These are phyloP conservation scores for Corinectria fuckeliana DNA, from an alignment of 2,329 filamentous ascomycete genomes.

Conservation along the genomic window DNA sequence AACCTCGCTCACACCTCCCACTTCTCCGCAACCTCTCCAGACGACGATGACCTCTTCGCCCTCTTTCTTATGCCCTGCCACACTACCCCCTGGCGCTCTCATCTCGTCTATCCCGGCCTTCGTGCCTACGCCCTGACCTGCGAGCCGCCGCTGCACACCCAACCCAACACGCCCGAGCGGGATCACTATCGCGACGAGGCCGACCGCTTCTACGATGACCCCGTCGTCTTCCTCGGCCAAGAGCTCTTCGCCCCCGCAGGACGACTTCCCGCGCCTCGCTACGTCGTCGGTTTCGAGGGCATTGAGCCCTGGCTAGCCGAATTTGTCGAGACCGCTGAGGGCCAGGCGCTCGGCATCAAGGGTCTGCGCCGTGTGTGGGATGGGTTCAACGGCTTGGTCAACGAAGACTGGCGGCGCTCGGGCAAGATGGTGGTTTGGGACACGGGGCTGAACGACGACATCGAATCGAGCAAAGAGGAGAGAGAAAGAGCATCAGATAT, in stretches of 20 bases:
- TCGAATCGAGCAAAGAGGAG: neutral
- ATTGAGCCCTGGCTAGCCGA: conserved; percentile 55
- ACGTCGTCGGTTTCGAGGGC: conserved; percentile 67
- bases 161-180: conserved; percentile 66
- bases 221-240: conserved; percentile 58
- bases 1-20: conserved; percentile 27
- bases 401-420: conserved; percentile 64
- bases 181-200: conserved; percentile 83
- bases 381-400: conserved; percentile 66
- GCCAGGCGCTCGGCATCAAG: conserved; percentile 49
- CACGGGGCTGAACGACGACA: conserved; percentile 46
- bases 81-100: conserved; percentile 91
- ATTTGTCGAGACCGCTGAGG: conserved; percentile 52
- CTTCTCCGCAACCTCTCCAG: conserved; percentile 38
- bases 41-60: conserved; percentile 61
- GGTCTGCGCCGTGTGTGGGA: conserved; percentile 58
- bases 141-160: conserved; percentile 79
- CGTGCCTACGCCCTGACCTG: conserved; percentile 86
- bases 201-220: conserved; percentile 83
- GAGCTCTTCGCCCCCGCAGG: conserved; percentile 53
- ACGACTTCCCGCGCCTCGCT: conserved; percentile 53
- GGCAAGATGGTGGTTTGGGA: conserved; percentile 68
- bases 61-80: conserved; percentile 96
- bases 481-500: neutral
- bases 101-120: conserved; percentile 77